Evolutionary conservation across 129 eudicot genomes (phyloP).

Genomic region (Flaveria robusta): DNA sequence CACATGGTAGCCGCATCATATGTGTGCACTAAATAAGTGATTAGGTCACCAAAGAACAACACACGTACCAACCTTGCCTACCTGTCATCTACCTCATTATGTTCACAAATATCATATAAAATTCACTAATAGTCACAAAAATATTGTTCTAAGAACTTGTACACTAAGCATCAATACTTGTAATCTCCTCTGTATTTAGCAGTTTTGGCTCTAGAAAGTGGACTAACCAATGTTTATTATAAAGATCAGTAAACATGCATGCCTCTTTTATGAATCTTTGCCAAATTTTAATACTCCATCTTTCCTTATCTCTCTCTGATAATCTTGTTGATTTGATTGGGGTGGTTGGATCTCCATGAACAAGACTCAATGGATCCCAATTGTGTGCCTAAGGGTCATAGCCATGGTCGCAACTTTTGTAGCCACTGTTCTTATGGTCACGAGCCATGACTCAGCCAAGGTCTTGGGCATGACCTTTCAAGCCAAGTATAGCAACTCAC

Average conservation of each 20-base stretch:
- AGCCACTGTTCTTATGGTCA: conserved; percentile 64
- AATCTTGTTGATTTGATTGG: conserved; percentile 2
- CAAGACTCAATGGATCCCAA: conserved; percentile 49
- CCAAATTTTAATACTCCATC: conserved; percentile 3
- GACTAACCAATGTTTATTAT: conserved; percentile 27
- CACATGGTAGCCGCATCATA: conserved; percentile 25
- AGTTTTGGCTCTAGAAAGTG: conserved; percentile 16
- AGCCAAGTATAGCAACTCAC: conserved; percentile 76
- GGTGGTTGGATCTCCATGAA: conserved; percentile 41
- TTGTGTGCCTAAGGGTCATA: conserved; percentile 61
- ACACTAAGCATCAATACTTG: conserved; percentile 16
- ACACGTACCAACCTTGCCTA: conserved; percentile 49
- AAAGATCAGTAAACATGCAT: conserved; percentile 26
- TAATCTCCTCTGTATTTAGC: conserved; percentile 8
- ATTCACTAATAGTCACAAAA: not conserved
- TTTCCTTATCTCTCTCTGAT: conserved; percentile 18
- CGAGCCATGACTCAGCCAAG: conserved; percentile 66
- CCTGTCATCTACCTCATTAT: conserved; percentile 37
- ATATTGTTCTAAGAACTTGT: not conserved
- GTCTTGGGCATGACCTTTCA: conserved; percentile 72
- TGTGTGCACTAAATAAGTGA: conserved; percentile 32
- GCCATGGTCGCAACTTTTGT: conserved; percentile 63
- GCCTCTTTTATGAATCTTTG: conserved; percentile 29
- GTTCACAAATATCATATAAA: conserved; percentile 7
- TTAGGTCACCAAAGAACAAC: conserved; percentile 47